These are phyloP conservation scores for Trichophaea hybrida DNA, from an alignment of 2,329 filamentous ascomycete species.

Conservation along the genomic window DNA sequence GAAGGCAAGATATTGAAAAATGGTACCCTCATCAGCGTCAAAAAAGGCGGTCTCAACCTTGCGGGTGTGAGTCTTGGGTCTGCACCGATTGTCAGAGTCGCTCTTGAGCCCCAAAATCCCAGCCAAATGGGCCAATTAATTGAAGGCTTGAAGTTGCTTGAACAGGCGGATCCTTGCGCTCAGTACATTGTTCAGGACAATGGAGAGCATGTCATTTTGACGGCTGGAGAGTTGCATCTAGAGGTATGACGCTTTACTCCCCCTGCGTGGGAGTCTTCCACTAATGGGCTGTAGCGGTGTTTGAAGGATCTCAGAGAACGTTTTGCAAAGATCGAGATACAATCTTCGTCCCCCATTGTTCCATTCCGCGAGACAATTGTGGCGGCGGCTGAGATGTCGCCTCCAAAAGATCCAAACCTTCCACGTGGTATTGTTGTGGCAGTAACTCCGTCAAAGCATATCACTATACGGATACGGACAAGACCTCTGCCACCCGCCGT, in stretches of 20 bases:
- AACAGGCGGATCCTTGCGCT: constrained; percentile 89
- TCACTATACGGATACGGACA: constrained; percentile 62
- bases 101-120: constrained; percentile 83
- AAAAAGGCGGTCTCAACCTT: constrained; percentile 77
- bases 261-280: not conserved
- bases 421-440: constrained; percentile 67
- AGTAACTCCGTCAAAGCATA: constrained; percentile 70
- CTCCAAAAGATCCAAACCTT: constrained; percentile 65
- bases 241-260: constrained; percentile 30
- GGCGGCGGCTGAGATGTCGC: constrained; percentile 76
- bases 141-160: constrained; percentile 65
- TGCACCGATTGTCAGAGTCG: constrained; percentile 87
- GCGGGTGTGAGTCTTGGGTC: constrained; percentile 68
- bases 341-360: constrained; percentile 85
- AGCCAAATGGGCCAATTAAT: constrained; percentile 93
- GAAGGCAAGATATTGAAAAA: constrained; percentile 92
- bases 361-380: constrained; percentile 91
- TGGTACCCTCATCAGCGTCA: constrained; percentile 76
- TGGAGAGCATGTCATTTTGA: constrained; percentile 88
- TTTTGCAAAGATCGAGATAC: constrained; percentile 87
- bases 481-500: constrained; percentile 63
- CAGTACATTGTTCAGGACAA: constrained; percentile 87
- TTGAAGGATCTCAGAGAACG: constrained; percentile 83
- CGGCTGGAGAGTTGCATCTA: constrained; percentile 84
- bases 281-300: constrained; percentile 47